Percentiles rank a stretch among this genome's conserved stretches.
Conservation (phyloP, 192 early-diverging fungal genomes). For the Podila minutissima region DNA sequence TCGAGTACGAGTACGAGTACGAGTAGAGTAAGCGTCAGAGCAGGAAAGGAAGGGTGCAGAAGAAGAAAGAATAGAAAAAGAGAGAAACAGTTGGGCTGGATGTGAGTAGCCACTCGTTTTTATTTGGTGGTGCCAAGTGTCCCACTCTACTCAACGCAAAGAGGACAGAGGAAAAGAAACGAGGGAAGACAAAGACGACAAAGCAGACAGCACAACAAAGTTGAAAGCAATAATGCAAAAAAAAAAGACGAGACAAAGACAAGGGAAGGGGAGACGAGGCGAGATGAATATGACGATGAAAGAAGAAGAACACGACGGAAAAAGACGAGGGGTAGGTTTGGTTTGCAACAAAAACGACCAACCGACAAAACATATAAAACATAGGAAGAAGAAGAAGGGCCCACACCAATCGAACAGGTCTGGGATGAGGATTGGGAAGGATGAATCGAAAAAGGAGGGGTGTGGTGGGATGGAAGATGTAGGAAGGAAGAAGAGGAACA, state of each 20-base stretch:
- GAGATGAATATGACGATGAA: not conserved
- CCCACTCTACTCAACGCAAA: not conserved
- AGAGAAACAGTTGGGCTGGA: not conserved
- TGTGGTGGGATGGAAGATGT: not conserved
- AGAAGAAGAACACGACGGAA: not conserved
- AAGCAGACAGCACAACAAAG: too few relatives aligned
- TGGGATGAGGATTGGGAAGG: not conserved
- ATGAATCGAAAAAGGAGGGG: conserved; percentile 2
- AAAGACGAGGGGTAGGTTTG: too few relatives aligned
- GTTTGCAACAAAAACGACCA: not conserved
- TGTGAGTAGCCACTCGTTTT: not conserved
- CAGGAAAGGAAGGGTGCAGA: not conserved
- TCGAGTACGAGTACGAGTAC: not conserved
- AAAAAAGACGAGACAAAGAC: not conserved
- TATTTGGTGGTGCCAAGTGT: too few relatives aligned
- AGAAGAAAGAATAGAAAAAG: not conserved
- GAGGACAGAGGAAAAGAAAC: not conserved
- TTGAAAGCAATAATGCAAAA: not conserved
- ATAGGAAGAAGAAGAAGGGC: too few relatives aligned
- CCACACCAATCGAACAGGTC: not conserved
- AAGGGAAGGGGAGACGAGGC: not conserved
- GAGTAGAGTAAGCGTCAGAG: not conserved
- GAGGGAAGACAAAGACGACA: not conserved
- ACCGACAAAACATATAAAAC: too few relatives aligned
- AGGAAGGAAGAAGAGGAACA: not conserved